Evolutionary conservation across 2,329 filamentous ascomycete genomes (phyloP).

Genomic region (Boeremia exigua): DNA sequence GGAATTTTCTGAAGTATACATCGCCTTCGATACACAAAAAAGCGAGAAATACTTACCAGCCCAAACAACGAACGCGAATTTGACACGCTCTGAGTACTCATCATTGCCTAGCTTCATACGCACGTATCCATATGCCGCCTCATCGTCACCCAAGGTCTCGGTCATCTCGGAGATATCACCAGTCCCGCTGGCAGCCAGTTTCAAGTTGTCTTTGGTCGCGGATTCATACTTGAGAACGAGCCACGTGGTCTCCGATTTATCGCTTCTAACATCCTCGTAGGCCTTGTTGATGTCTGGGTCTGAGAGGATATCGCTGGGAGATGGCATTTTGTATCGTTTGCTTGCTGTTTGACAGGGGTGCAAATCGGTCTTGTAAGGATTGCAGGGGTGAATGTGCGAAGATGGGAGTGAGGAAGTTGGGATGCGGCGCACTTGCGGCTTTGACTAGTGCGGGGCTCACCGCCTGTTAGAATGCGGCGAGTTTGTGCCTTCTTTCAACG

Average conservation of each 20-base stretch:
- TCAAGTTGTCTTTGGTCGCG: conserved; percentile 62
- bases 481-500: neutral
- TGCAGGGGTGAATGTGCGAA: conserved; percentile 9
- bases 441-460: conserved; percentile 14
- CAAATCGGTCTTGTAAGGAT: neutral
- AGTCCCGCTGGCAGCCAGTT: conserved; percentile 63
- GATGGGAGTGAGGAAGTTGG: conserved; percentile 17
- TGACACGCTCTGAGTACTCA: conserved; percentile 70
- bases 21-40: neutral
- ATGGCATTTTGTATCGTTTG: conserved; percentile 30
- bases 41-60: conserved; percentile 59
- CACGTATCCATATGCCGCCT: conserved; percentile 70
- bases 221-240: conserved; percentile 63
- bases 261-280: conserved; percentile 70
- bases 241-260: conserved; percentile 72
- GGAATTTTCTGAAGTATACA: neutral
- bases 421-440: conserved; percentile 17
- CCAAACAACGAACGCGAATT: conserved; percentile 73
- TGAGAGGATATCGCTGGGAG: conserved; percentile 38
- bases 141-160: conserved; percentile 61
- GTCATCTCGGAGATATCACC: conserved; percentile 67
- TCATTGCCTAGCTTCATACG: conserved; percentile 71
- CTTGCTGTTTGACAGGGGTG: neutral
- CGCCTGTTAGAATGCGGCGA: conserved; percentile 10
- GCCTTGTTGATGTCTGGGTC: conserved; percentile 66